Evolutionary conservation across 306 rosid genomes (phyloP).

Genomic region (Fagus sylvatica): DNA sequence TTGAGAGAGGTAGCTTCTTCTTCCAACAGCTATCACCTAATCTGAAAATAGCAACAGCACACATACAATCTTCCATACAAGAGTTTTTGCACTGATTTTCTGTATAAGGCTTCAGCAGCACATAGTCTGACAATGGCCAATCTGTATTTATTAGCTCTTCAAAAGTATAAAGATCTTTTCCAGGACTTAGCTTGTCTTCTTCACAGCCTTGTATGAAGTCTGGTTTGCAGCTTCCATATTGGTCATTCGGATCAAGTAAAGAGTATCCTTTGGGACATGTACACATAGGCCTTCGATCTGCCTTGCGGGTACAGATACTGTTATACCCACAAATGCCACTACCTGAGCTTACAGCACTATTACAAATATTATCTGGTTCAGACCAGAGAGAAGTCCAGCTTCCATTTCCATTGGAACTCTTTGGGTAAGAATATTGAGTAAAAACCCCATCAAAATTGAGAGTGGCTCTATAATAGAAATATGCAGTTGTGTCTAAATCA

Average conservation of each 20-base stretch:
- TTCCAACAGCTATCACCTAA: too few species aligned
- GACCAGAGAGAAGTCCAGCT: too few species aligned
- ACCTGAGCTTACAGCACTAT: accelerated
- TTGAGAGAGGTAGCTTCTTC: too few species aligned
- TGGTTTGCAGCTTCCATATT: slow-evolving; percentile 38
- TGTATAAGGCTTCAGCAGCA: too few species aligned
- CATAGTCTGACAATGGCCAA: too few species aligned
- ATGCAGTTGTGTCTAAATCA: too few species aligned
- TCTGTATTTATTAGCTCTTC: slow-evolving; percentile 3
- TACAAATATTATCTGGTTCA: too few species aligned
- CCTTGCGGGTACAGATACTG: neutral
- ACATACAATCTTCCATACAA: too few species aligned
- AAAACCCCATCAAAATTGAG: slow-evolving; percentile 42
- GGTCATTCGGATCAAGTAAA: slow-evolving; percentile 29
- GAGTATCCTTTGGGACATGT: slow-evolving; percentile 41
- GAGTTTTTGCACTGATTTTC: too few species aligned
- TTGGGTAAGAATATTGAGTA: slow-evolving; percentile 8
- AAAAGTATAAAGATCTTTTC: slow-evolving; percentile 22
- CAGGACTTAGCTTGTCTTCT: slow-evolving; percentile 22
- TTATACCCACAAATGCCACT: slow-evolving; percentile 40
- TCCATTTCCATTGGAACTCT: too few species aligned
- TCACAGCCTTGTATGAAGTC: slow-evolving; percentile 39
- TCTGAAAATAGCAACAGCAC: too few species aligned
- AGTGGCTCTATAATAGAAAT: too few species aligned
- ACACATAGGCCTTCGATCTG: neutral